Conservation (phyloP, 805 yeast species). For the Zygoascus biomembranicola region DNA sequence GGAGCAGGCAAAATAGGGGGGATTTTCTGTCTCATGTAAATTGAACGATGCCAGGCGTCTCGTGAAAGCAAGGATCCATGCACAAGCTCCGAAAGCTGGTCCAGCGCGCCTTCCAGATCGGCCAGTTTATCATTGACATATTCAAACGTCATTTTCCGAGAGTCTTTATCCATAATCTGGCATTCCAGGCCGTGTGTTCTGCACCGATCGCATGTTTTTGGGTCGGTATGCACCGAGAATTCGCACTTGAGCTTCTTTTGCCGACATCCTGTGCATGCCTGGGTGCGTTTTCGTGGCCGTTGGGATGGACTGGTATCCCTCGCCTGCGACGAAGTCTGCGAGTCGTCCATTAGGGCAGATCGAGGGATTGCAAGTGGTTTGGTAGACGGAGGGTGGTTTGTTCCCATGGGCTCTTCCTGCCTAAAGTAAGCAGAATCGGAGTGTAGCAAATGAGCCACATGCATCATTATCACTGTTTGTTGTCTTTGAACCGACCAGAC, state of each 20-base stretch:
- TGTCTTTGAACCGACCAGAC: too few species aligned
- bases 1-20: not conserved
- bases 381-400: not conserved
- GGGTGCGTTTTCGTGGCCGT: constrained; percentile 9
- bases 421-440: not conserved
- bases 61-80: not conserved
- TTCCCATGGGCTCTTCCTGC: not conserved
- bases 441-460: not conserved
- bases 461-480: not conserved
- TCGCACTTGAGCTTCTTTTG: constrained; percentile 15
- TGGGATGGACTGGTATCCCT: not conserved
- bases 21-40: not conserved
- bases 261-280: constrained; percentile 17
- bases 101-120: constrained; percentile 10
- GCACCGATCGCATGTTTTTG: constrained; percentile 17
- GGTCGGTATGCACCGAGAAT: constrained; percentile 9
- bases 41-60: constrained; percentile 2
- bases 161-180: constrained; percentile 5
- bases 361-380: too few species aligned
- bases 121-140: constrained; percentile 7
- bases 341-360: too few species aligned
- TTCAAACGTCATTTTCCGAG: constrained; percentile 8
- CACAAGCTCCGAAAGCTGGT: constrained; percentile 5
- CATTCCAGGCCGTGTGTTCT: constrained; percentile 11
- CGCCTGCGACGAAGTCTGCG: not conserved